These are phyloP conservation scores for Rhododendron kiyosumense DNA, from an alignment of 148 eudicot genomes.

Conservation along the genomic window DNA sequence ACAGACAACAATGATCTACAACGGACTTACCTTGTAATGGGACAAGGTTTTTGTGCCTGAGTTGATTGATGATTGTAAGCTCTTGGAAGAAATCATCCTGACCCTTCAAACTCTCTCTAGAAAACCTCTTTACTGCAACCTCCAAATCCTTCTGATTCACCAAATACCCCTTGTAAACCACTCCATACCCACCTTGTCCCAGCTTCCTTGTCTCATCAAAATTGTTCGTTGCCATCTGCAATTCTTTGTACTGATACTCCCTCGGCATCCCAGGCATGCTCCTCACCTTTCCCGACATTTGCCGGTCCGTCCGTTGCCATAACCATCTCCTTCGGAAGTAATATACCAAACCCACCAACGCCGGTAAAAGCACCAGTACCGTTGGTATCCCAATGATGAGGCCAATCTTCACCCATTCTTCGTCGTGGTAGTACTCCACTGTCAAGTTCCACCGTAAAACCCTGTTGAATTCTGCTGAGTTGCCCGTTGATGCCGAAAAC, in stretches of 20 bases:
- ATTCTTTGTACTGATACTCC: conserved; percentile 57
- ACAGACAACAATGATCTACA: too few relatives aligned
- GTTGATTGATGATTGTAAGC: conserved; percentile 79
- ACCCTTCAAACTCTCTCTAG: conserved; percentile 68
- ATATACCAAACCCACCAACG: conserved; percentile 7
- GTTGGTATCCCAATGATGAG: conserved; percentile 19
- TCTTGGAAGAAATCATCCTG: conserved; percentile 85
- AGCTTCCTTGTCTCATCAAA: conserved; percentile 63
- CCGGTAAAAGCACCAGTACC: conserved; percentile 12
- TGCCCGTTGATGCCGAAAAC: conserved; percentile 75
- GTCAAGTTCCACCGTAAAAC: conserved; percentile 76
- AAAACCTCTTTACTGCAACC: conserved; percentile 78
- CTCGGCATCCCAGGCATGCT: conserved; percentile 68
- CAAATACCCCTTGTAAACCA: conserved; percentile 56
- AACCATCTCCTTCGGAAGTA: conserved; percentile 12
- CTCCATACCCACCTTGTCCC: conserved; percentile 84
- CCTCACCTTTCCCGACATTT: conserved; percentile 46
- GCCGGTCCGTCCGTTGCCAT: conserved; percentile 17
- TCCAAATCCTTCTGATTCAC: conserved; percentile 33
- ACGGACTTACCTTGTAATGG: conserved; percentile 54
- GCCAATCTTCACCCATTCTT: neutral
- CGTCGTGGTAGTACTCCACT: conserved; percentile 27
- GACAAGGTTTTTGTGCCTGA: conserved; percentile 82
- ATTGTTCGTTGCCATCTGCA: conserved; percentile 64
- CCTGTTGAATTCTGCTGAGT: conserved; percentile 48